Evolutionary conservation across 306 rosid species (phyloP).

Genomic region (Abrus pulchellus): DNA sequence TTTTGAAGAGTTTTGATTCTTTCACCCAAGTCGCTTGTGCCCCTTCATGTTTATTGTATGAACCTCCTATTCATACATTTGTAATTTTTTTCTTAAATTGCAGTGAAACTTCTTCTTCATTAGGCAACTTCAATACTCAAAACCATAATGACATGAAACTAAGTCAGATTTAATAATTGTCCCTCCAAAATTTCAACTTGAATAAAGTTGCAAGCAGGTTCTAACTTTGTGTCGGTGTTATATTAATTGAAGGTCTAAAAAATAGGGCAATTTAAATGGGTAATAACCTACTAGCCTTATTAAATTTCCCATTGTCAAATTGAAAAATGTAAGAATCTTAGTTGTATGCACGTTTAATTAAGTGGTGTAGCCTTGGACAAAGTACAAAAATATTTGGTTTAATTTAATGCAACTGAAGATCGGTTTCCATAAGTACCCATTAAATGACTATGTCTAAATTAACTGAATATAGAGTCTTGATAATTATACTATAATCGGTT

Average conservation of each 20-base stretch:
- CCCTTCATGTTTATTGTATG: constrained; percentile 46
- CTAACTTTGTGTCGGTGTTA: constrained; percentile 29
- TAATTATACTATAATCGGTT: constrained; percentile 17
- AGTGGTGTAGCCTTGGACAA: constrained; percentile 21
- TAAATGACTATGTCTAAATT: constrained; percentile 15
- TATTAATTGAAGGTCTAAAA: constrained; percentile 27
- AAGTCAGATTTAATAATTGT: constrained; percentile 15
- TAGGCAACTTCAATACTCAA: not conserved
- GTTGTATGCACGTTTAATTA: constrained; percentile 36
- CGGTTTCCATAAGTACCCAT: constrained; percentile 45
- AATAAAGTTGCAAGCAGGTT: constrained; percentile 32
- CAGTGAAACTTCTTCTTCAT: constrained; percentile 12
- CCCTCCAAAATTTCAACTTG: constrained; percentile 26
- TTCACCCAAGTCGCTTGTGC: constrained; percentile 42
- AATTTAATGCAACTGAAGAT: constrained; percentile 24
- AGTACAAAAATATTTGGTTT: constrained; percentile 4
- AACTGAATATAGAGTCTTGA: constrained; percentile 6
- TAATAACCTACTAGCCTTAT: constrained; percentile 16
- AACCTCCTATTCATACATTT: constrained; percentile 46
- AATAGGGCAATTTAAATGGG: constrained; percentile 18
- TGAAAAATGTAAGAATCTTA: constrained; percentile 24
- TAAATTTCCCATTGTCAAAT: constrained; percentile 24
- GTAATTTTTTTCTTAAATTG: constrained; percentile 25
- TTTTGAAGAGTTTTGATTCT: constrained; percentile 56
- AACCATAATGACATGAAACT: constrained; percentile 14